Percentiles rank a stretch among this genome's conserved stretches.
Evolutionary conservation across 2,329 filamentous ascomycete genomes (phyloP).

Genomic region (Xylariaceae sp.): DNA sequence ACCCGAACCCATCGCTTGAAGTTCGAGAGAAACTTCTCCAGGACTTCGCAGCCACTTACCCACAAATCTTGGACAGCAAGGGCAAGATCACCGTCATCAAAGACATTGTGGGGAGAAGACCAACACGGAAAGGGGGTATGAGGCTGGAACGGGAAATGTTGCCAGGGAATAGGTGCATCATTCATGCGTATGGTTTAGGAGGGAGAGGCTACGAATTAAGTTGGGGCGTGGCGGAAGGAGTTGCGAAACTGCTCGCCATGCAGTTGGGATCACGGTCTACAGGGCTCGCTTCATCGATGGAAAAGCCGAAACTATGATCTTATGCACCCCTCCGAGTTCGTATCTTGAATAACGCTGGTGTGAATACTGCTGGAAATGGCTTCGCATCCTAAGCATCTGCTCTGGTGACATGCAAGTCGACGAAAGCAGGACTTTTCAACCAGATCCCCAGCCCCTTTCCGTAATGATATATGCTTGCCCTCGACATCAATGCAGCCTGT

Average conservation of each 20-base stretch:
- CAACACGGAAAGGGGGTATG: slow-evolving; percentile 43
- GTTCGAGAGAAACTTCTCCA: slow-evolving; percentile 43
- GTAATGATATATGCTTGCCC: no score
- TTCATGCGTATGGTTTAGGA: slow-evolving; percentile 58
- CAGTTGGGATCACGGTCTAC: slow-evolving; percentile 3
- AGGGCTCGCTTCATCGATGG: background rate
- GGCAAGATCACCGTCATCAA: slow-evolving; percentile 30
- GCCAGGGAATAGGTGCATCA: slow-evolving; percentile 24
- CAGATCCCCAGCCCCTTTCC: no score
- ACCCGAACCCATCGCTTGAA: slow-evolving; percentile 41
- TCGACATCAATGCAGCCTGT: no score
- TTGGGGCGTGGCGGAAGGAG: slow-evolving; percentile 53
- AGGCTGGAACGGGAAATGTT: slow-evolving; percentile 47
- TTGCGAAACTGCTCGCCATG: slow-evolving; percentile 34
- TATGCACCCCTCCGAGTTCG: no score
- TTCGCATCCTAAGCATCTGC: no score
- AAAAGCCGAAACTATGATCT: background rate
- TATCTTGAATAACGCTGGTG: no score
- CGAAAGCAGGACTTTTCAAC: no score
- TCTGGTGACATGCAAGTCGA: no score
- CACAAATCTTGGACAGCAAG: slow-evolving; percentile 20
- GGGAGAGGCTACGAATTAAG: slow-evolving; percentile 59
- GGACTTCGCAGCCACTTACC: slow-evolving; percentile 26
- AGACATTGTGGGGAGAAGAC: slow-evolving; percentile 43
- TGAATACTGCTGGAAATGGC: no score